Evolutionary conservation across 2,329 filamentous ascomycete genomes (phyloP).

Genomic region (Trichoderma sp.): DNA sequence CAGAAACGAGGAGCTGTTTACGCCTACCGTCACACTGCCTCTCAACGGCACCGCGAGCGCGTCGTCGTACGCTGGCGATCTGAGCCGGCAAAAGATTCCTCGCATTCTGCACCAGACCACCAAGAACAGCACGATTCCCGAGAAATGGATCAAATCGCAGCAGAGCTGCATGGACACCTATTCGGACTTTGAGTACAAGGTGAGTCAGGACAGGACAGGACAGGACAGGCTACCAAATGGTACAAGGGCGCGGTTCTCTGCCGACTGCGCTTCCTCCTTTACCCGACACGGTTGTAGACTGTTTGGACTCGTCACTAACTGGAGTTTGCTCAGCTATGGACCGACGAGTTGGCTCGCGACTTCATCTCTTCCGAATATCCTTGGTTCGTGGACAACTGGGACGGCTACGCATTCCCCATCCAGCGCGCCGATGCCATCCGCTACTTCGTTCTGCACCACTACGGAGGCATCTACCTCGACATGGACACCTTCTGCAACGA

Average conservation of each 20-base stretch:
- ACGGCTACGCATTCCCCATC: slow-evolving; percentile 72
- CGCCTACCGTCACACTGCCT: not conserved
- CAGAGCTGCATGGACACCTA: slow-evolving; percentile 8
- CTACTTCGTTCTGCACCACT: slow-evolving; percentile 77
- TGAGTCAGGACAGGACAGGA: not conserved
- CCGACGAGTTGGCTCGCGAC: slow-evolving; percentile 65
- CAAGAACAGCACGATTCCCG: not conserved
- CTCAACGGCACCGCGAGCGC: not conserved
- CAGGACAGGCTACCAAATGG: not conserved
- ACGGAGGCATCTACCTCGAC: slow-evolving; percentile 80
- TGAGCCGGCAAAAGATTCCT: slow-evolving; percentile 1
- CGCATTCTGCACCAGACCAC: slow-evolving; percentile 14
- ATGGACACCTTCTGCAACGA: slow-evolving; percentile 53
- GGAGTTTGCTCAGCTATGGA: slow-evolving; percentile 65
- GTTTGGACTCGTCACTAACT: not conserved
- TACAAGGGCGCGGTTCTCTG: not conserved
- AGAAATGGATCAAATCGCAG: slow-evolving; percentile 14
- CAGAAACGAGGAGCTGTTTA: slow-evolving; percentile 17
- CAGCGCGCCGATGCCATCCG: slow-evolving; percentile 77
- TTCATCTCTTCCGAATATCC: slow-evolving; percentile 75
- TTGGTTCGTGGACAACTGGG: slow-evolving; percentile 75
- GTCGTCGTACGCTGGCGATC: not conserved
- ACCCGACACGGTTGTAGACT: not conserved
- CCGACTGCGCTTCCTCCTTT: not conserved
- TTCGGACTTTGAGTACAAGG: slow-evolving; percentile 18